phyloP scores from a whole-genome alignment of 2,329 filamentous ascomycete genomes.

The Penicillium sp. region DNA sequence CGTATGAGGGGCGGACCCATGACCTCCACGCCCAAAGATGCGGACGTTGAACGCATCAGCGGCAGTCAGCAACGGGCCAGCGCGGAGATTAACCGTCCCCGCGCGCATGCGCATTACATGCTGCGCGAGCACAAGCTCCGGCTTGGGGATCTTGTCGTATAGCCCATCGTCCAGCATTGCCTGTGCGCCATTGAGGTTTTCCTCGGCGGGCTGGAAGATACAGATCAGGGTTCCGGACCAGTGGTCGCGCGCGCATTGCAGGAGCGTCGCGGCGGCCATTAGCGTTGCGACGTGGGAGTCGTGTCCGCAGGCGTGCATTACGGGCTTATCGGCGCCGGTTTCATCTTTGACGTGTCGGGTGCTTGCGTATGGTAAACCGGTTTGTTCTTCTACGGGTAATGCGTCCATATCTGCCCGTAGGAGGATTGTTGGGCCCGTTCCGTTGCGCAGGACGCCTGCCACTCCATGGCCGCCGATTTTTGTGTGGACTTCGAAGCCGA shows the following conservation, averaged over 20 bases:
- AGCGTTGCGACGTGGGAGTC: conserved; percentile 63
- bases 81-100: conserved; percentile 34
- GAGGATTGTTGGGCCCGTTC: conserved; percentile 54
- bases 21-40: conserved; percentile 45
- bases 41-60: conserved; percentile 40
- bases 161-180: conserved; percentile 58
- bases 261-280: conserved; percentile 54
- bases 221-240: conserved; percentile 62
- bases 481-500: conserved; percentile 47
- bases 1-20: conserved; percentile 44
- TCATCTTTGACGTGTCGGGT: conserved; percentile 43
- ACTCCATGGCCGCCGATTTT: conserved; percentile 60
- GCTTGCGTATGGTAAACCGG: conserved; percentile 56
- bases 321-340: conserved; percentile 51
- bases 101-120: conserved; percentile 50
- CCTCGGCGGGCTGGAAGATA: conserved; percentile 64
- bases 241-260: conserved; percentile 41
- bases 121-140: conserved; percentile 56
- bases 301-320: conserved; percentile 70
- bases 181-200: conserved; percentile 57
- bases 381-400: conserved; percentile 57
- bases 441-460: conserved; percentile 57
- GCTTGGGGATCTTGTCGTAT: conserved; percentile 54
- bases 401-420: conserved; percentile 64
- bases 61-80: conserved; percentile 36